Conservation (phyloP, 2,329 filamentous ascomycete genomes). For the Leptographium galeiforme region DNA sequence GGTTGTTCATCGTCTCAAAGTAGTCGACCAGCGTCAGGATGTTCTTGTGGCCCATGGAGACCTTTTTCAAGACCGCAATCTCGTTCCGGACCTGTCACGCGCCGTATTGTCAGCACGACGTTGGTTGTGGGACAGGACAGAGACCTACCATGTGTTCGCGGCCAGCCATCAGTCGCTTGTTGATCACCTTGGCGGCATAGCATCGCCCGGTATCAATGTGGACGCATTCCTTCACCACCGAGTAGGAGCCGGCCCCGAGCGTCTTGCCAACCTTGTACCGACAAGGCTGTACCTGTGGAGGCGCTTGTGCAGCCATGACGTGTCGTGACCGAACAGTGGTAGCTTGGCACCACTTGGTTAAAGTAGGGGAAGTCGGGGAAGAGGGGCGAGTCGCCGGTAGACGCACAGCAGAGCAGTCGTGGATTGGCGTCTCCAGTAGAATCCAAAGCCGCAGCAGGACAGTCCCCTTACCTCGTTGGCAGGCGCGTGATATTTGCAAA, state of each 20-base stretch:
- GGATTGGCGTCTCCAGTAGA: no score
- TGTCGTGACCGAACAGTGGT: not conserved
- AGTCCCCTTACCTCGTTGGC: no score
- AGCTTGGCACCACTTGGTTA: not conserved
- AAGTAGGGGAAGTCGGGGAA: not conserved
- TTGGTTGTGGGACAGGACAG: not conserved
- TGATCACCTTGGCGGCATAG: constrained; percentile 98
- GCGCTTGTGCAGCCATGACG: constrained; percentile 7
- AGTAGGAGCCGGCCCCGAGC: constrained; percentile 90
- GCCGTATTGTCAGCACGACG: not conserved
- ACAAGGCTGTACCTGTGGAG: constrained; percentile 67
- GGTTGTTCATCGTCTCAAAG: constrained; percentile 99
- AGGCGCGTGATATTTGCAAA: not conserved
- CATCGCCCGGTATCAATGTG: constrained; percentile 96
- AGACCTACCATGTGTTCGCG: constrained; percentile 84
- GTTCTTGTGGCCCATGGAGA: constrained; percentile 99
- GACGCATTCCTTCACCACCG: constrained; percentile 96
- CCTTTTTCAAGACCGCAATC: constrained; percentile 90
- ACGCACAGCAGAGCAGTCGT: no score
- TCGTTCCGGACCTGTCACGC: constrained; percentile 72
- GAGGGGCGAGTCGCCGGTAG: not conserved
- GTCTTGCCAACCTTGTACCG: constrained; percentile 99
- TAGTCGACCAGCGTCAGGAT: constrained; percentile 97
- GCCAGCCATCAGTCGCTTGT: constrained; percentile 94
- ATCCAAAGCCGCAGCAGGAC: no score